A percentile compares a stretch with the other conserved stretches of the same genome.
These are phyloP conservation scores for Gnaphalium uliginosum DNA, from an alignment of 129 eudicot genomes.

Conservation along the genomic window DNA sequence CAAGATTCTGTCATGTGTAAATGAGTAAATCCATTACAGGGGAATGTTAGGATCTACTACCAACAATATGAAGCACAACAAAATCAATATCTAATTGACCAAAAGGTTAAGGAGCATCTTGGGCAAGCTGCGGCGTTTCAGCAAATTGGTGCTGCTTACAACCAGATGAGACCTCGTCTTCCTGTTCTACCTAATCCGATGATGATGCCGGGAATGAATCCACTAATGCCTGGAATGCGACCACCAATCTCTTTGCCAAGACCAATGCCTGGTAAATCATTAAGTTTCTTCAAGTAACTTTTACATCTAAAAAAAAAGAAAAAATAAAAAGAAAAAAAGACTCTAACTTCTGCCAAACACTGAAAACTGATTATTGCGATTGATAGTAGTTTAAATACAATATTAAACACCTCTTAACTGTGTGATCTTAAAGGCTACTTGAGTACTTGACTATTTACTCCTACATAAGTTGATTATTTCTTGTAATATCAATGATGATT, in stretches of 20 bases:
- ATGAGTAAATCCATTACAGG: neutral
- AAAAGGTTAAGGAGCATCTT: slow-evolving; percentile 7
- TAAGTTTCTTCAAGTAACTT: neutral
- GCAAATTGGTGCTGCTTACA: slow-evolving; percentile 56
- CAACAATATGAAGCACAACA: neutral
- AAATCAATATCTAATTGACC: slow-evolving; percentile 6
- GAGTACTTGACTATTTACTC: neutral
- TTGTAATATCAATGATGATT: neutral
- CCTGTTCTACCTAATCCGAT: slow-evolving; percentile 45
- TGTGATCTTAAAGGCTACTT: neutral
- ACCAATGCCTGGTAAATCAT: slow-evolving; percentile 11
- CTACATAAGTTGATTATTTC: neutral
- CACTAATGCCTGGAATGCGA: slow-evolving; percentile 21
- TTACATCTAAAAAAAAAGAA: neutral
- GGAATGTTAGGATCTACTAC: neutral
- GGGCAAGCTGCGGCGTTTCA: slow-evolving; percentile 34
- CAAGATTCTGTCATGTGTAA: neutral
- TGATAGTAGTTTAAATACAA: neutral
- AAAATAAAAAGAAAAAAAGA: neutral
- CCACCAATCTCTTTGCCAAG: slow-evolving; percentile 19
- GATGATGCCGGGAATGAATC: slow-evolving; percentile 26
- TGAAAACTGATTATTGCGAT: neutral
- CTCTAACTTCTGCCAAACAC: neutral
- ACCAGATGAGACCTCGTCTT: slow-evolving; percentile 49
- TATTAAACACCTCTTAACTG: neutral